Base-by-base conservation (phyloP, 495 filamentous ascomycete genomes). In the Aspergillus mulundensis region DNA sequence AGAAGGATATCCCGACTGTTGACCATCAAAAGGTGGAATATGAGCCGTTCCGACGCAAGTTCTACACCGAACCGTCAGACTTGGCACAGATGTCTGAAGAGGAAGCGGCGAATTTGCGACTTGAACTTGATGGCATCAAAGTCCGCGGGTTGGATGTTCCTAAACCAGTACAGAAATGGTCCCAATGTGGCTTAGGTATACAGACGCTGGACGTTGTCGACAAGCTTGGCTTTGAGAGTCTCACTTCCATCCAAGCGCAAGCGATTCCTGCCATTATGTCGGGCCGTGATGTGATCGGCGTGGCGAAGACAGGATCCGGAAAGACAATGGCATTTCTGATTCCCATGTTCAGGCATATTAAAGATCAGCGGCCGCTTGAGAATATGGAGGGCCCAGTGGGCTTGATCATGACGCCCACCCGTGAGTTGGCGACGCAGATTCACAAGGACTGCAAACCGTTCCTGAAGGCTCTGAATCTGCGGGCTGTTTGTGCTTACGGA, bases 291-390 rank as follows among this genome's bases (percentile, higher is more conserved):
- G 87, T 97, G 14, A 95, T 97, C 58, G 94, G 93, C 61, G 89
- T 97, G 40, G 95, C 95, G 3, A 97, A 97, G 70, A 99, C 95
- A 18, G 95, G 95, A 3, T 97, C 95, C n/a, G 95, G 95, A 61
- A 99, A 99, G 70, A 99, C 95, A 1, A 86, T 96, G 59, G 94
- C 95, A 21, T 99, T 96, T 65, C 70, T 93, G 14, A 79, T 99
- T 16, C 94, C 94, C 18, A 95, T 97, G 89, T 96, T 97, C 64
- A 84, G 94, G 19, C 94, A 99, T 66, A 95, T 99, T 73, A 95
- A 92, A 64, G 94, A 97, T 65, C 94, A 99, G 64, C 76, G 84
- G 44, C 85, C 88, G 2, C 72, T 97, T n/a, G 86, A 86, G 49
- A 82, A 84, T 25, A 84, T 88, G 59, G 95, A 97, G 57, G 95